These are phyloP conservation scores for Cystobasidium onofrii DNA, from an alignment of 768 basidiomycete genomes.

Conservation along the genomic window DNA sequence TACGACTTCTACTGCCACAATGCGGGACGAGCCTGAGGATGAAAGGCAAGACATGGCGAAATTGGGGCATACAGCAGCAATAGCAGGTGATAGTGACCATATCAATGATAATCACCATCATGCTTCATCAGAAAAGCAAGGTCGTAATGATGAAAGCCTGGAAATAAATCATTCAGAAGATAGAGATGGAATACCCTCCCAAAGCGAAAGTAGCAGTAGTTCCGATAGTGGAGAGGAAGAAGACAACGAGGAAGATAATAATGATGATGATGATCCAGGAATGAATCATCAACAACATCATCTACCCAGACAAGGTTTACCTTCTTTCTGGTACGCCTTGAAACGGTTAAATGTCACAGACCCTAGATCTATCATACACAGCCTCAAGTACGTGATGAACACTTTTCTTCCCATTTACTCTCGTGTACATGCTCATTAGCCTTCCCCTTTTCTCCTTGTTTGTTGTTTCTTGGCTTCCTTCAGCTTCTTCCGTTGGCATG, in stretches of 20 bases:
- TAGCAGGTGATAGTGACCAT: no score
- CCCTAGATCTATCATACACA: not conserved
- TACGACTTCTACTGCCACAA: not conserved
- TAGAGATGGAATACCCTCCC: no score
- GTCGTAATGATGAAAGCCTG: no score
- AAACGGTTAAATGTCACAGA: not conserved
- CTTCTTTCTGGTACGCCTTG: not conserved
- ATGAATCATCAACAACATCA: no score
- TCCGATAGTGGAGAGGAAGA: not conserved
- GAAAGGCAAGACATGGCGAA: no score
- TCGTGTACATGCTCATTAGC: not conserved
- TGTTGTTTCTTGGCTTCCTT: not conserved
- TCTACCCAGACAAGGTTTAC: not conserved
- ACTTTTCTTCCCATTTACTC: no score
- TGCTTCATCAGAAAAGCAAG: no score
- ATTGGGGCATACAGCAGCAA: no score
- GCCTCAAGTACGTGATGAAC: not conserved
- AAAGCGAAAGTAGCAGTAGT: no score
- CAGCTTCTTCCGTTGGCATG: conserved; percentile 29
- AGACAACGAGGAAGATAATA: not conserved
- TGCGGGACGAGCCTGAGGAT: not conserved
- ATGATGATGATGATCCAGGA: not conserved
- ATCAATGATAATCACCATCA: no score
- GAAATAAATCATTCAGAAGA: no score
- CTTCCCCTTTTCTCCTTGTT: not conserved